phyloP scores from a whole-genome alignment of 441 rosid genomes.

The Gossypium lobatum region DNA sequence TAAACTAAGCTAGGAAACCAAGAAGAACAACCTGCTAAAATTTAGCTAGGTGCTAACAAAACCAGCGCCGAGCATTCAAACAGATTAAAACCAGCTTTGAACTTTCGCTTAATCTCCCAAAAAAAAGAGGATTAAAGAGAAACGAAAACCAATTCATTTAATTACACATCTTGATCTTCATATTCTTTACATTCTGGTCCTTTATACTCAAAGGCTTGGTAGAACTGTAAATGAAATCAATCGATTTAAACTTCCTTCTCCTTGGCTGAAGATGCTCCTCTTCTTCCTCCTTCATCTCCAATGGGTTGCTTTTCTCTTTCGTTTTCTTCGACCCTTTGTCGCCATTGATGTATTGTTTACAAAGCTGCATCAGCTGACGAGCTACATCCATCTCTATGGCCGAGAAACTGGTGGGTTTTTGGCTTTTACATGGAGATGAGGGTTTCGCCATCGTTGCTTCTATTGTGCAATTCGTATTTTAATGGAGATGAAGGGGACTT shows the following conservation, averaged over 20 bases:
- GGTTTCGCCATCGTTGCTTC: neutral
- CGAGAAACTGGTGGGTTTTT: neutral
- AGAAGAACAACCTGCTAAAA: neutral
- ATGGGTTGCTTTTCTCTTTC: neutral
- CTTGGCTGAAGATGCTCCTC: neutral
- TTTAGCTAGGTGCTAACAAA: too few species aligned
- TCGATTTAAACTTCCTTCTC: neutral
- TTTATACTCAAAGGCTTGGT: neutral
- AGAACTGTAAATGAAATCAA: neutral
- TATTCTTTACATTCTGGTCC: neutral
- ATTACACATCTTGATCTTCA: neutral
- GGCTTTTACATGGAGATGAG: neutral
- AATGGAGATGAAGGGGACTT: neutral
- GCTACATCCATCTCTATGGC: slow-evolving; percentile 17
- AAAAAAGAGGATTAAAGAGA: neutral
- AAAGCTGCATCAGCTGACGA: slow-evolving; percentile 13
- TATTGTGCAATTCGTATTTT: neutral
- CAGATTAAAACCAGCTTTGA: neutral
- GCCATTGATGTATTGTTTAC: neutral
- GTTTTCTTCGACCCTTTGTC: neutral
- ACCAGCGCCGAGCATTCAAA: neutral
- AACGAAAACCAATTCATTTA: neutral
- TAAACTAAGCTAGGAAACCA: neutral
- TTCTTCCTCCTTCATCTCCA: neutral
- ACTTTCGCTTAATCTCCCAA: neutral